Conservation (phyloP, 495 filamentous ascomycete genomes). For the Penicillium soppii region DNA sequence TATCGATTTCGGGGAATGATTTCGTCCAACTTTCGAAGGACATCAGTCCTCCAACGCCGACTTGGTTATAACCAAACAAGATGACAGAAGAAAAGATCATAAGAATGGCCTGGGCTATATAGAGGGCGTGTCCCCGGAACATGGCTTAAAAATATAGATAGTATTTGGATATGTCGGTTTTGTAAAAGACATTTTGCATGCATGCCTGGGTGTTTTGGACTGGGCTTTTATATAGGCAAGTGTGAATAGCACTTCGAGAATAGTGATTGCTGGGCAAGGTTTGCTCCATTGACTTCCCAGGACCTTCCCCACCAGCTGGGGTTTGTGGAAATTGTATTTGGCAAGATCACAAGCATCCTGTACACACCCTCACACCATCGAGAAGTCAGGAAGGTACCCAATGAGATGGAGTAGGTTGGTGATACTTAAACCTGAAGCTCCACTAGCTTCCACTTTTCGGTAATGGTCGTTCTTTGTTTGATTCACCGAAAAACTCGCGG, state of each 20-base stretch:
- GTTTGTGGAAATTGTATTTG: neutral
- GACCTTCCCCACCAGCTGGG: neutral
- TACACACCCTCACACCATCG: neutral
- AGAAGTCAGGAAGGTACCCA: neutral
- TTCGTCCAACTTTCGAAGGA: slow-evolving; percentile 14
- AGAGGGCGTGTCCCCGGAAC: slow-evolving; percentile 10
- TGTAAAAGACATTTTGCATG: too few species aligned
- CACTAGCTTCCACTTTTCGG: neutral
- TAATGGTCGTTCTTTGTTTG: too few species aligned
- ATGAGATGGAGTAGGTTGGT: neutral
- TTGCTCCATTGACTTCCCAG: neutral
- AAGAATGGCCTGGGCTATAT: slow-evolving; percentile 17
- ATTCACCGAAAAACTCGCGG: too few species aligned
- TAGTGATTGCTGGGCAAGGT: neutral
- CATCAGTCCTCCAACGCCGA: slow-evolving; percentile 18
- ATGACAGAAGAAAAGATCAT: slow-evolving; percentile 29
- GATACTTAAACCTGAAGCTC: neutral
- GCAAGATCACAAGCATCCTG: neutral
- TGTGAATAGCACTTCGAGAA: neutral
- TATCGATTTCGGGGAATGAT: slow-evolving; percentile 20
- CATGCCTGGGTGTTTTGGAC: neutral
- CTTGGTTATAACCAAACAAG: slow-evolving; percentile 29
- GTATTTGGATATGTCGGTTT: too few species aligned
- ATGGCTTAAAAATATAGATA: too few species aligned
- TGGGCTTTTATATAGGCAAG: neutral